These are phyloP conservation scores for Neoboletus brunneissimus DNA, from an alignment of 768 basidiomycete genomes.

Conservation along the genomic window DNA sequence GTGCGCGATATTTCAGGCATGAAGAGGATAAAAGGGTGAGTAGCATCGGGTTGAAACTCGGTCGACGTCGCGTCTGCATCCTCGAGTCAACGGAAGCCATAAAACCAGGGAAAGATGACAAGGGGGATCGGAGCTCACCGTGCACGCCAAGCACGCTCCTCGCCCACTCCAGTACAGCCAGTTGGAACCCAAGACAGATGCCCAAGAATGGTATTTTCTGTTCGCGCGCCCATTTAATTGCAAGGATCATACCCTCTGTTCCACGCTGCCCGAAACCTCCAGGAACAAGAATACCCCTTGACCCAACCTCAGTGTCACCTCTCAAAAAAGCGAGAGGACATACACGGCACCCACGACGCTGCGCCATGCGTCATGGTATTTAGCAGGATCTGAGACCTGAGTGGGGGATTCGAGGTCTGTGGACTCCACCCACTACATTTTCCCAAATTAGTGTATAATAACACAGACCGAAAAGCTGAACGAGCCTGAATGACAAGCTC, in stretches of 20 bases:
- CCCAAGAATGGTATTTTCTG: conserved; percentile 94
- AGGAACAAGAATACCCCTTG: conserved; percentile 92
- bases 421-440: conserved; percentile 88
- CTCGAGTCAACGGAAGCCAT: conserved; percentile 9
- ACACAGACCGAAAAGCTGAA: conserved; percentile 6
- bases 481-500: conserved; percentile 78
- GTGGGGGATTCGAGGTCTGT: conserved; percentile 83
- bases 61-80: conserved; percentile 74
- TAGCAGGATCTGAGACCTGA: conserved; percentile 75
- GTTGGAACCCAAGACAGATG: conserved; percentile 96
- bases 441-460: conserved; percentile 3
- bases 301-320: conserved; percentile 10
- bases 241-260: conserved; percentile 96
- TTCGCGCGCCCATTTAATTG: conserved; percentile 96
- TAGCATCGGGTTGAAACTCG: conserved; percentile 66
- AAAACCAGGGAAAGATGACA: neutral
- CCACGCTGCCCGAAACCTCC: conserved; percentile 94
- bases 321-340: conserved; percentile 23
- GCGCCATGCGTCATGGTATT: conserved; percentile 95
- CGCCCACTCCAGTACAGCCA: conserved; percentile 95
- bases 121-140: conserved; percentile 40
- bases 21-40: conserved; percentile 83
- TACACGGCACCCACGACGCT: conserved; percentile 87
- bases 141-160: conserved; percentile 72
- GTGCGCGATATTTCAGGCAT: conserved; percentile 99